Evolutionary conservation across 257 asterid genomes (phyloP), one percentile per base, ranked within the genome.

Genomic region (Nicotiana sylvestris): DNA sequence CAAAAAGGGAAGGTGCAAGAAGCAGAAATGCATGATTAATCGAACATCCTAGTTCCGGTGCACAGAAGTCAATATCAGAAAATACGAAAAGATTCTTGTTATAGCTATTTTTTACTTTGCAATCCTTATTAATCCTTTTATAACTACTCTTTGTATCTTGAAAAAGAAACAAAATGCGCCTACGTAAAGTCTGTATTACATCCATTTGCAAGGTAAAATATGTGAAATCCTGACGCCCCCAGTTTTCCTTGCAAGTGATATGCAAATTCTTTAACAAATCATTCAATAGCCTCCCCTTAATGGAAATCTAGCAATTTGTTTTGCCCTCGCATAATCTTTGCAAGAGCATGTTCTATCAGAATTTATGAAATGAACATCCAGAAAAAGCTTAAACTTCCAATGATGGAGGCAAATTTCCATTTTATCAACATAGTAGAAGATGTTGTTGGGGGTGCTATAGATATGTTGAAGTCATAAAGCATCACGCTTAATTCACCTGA

Each of bases 401-500:
- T 43, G 12, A 72, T 1, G 17, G 79, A 12, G 53, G 27, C 43
- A 27, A 46, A 49, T 61, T 2, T 29, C 27, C 46, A 76, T 51
- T 25, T 29, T 15, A 51, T 29, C 64, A 29, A 16, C 80, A 76
- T 51, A 29, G 80, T 76, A 51, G 46, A 49, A 76, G 29, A 51
- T 76, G 80, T 51, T 51, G 37, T 7, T 72, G 61, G 3, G 29
- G 37, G 2, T 35, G 64, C 43, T 76, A 74, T 15, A 51, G 46
- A 27, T 76, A 76, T 25, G 61, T 27, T 7, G 16, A 76, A 21
- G 80, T 76, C 64, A 49, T 51, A 76, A 27, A 76, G 64, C 46
- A 76, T 51, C 46, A 76, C 15, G 18, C 80, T 66, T 35, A 29
- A 46, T 66, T 84, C 82, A 95, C 98, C 95, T 95, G 98, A 88